Evolutionary conservation across 2,329 filamentous ascomycete species (phyloP).

Genomic region (Sporothrix humicola): DNA sequence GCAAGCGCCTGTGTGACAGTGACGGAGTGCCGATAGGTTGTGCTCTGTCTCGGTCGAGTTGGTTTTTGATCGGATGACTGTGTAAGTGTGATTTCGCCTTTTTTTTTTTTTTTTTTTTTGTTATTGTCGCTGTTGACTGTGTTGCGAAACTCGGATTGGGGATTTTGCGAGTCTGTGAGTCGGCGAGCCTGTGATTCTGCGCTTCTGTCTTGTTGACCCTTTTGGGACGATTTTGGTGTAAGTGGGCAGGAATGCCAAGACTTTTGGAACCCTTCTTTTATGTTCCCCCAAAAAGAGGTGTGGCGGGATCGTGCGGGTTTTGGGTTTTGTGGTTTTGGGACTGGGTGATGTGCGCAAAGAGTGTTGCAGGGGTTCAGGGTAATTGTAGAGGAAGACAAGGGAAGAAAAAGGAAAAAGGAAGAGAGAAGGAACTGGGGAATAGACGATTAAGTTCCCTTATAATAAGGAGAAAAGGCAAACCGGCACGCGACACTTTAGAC

Average conservation of each 20-base stretch:
- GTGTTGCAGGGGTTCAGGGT: not conserved
- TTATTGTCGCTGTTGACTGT: not conserved
- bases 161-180: not conserved
- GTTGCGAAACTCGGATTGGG: not conserved
- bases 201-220: constrained; percentile 15
- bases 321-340: not conserved
- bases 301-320: not conserved
- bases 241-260: constrained; percentile 29
- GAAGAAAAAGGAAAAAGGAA: not conserved
- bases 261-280: constrained; percentile 17
- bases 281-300: not conserved
- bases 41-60: not conserved
- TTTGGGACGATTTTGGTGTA: constrained; percentile 26
- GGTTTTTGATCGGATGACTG: not conserved
- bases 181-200: not conserved
- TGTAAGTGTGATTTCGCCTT: not conserved
- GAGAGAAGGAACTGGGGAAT: not conserved
- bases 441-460: not conserved
- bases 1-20: not conserved
- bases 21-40: not conserved
- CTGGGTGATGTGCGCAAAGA: not conserved
- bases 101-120: not conserved
- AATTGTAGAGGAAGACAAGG: not conserved
- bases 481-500: constrained; percentile 14
- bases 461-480: constrained; percentile 18